Conservation (phyloP, 1,139 yeast species). For the Debaryomyces coudertii region DNA sequence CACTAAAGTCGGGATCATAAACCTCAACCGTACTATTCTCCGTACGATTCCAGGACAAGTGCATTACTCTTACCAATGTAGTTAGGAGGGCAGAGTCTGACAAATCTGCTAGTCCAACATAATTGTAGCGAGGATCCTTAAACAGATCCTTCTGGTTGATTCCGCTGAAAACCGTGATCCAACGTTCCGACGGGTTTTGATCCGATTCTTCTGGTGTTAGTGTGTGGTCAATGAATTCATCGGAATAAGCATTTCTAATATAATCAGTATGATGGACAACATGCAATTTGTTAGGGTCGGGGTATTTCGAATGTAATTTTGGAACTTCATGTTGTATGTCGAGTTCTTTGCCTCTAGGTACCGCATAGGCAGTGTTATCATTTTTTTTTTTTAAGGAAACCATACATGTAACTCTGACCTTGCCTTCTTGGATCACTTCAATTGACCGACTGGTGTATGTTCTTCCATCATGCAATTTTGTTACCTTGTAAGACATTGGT, state of each 20-base stretch:
- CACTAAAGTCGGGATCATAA: slow-evolving; percentile 39
- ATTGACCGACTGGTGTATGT: slow-evolving; percentile 31
- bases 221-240: slow-evolving; percentile 38
- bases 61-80: slow-evolving; percentile 46
- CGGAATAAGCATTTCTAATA: slow-evolving; percentile 43
- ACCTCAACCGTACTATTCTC: slow-evolving; percentile 33
- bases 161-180: slow-evolving; percentile 48
- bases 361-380: slow-evolving; percentile 12
- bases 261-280: slow-evolving; percentile 43
- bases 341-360: slow-evolving; percentile 4
- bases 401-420: slow-evolving; percentile 32
- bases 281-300: slow-evolving; percentile 32
- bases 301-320: slow-evolving; percentile 21
- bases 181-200: slow-evolving; percentile 38
- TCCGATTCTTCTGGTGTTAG: slow-evolving; percentile 40
- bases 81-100: slow-evolving; percentile 48
- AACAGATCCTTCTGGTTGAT: slow-evolving; percentile 32
- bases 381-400: slow-evolving; percentile 31
- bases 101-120: slow-evolving; percentile 43
- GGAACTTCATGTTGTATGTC: slow-evolving; percentile 8
- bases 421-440: slow-evolving; percentile 34
- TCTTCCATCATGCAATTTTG: slow-evolving; percentile 44
- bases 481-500: slow-evolving; percentile 63
- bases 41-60: slow-evolving; percentile 51
- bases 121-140: slow-evolving; percentile 35